phyloP scores from a whole-genome alignment of 208 protist species.

The Zelonia costaricensis region DNA sequence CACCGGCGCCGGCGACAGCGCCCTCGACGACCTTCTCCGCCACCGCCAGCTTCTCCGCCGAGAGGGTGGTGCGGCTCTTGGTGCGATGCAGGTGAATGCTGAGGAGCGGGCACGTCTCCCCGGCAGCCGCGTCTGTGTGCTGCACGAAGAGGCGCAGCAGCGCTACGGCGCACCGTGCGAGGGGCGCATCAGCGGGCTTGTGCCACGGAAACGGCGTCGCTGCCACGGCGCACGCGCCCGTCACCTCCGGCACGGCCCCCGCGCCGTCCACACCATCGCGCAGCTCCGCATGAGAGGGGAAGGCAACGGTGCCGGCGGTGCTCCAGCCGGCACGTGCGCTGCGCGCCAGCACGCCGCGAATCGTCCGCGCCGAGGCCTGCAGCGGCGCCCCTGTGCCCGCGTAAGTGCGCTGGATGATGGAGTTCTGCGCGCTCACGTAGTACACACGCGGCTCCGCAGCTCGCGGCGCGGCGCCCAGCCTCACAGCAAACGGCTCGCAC shows the following conservation, averaged over 20 bases:
- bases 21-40: slow-evolving; percentile 21
- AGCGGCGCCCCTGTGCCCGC: slow-evolving; percentile 6
- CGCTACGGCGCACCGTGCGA: slow-evolving; percentile 58
- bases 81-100: slow-evolving; percentile 30
- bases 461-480: slow-evolving; percentile 27
- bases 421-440: slow-evolving; percentile 30
- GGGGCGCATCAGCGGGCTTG: slow-evolving; percentile 32
- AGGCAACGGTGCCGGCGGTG: slow-evolving; percentile 35
- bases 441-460: slow-evolving; percentile 26
- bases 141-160: slow-evolving; percentile 46
- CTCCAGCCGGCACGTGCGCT: slow-evolving; percentile 72
- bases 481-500: slow-evolving; percentile 32
- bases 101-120: slow-evolving; percentile 12
- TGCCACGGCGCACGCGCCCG: slow-evolving; percentile 38
- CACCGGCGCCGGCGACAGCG: slow-evolving; percentile 4
- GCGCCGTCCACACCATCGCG: slow-evolving; percentile 61
- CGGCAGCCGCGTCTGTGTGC: slow-evolving; percentile 16
- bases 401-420: slow-evolving; percentile 31
- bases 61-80: slow-evolving; percentile 56
- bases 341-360: slow-evolving; percentile 45
- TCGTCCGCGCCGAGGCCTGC: slow-evolving; percentile 20
- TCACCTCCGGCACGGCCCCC: slow-evolving; percentile 51
- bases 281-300: slow-evolving; percentile 66
- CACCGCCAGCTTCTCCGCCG: slow-evolving; percentile 62
- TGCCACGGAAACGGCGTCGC: slow-evolving; percentile 67